A percentile compares a stretch with the other conserved stretches of the same genome.
phyloP scores from a whole-genome alignment of 2,329 filamentous ascomycete genomes.

The Colletotrichum limetticola region DNA sequence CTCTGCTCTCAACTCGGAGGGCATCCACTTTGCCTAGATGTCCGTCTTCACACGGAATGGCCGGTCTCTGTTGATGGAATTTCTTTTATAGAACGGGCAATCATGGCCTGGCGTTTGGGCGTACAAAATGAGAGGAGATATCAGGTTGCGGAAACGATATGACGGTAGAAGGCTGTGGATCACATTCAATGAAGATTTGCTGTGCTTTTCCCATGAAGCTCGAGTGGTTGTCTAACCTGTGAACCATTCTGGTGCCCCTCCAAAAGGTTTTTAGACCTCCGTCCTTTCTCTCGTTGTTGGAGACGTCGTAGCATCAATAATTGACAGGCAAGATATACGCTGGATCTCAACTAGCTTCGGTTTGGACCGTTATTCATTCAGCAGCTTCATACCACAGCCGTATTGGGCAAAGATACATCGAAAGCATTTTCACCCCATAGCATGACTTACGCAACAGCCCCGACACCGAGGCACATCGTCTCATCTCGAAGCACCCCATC shows the following conservation, averaged over 20 bases:
- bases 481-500: not conserved
- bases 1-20: constrained; percentile 87
- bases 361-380: not conserved
- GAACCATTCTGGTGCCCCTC: not conserved
- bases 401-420: not conserved
- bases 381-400: not conserved
- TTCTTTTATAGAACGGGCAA: not conserved
- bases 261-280: not conserved
- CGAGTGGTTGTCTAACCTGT: not conserved
- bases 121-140: constrained; percentile 22
- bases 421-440: not conserved
- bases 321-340: too few relatives aligned
- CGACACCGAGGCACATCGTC: not conserved
- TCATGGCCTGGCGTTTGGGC: constrained; percentile 32
- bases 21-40: constrained; percentile 85
- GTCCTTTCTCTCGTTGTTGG: not conserved
- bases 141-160: constrained; percentile 14
- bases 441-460: not conserved
- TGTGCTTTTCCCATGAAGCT: too few relatives aligned
- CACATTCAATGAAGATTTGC: not conserved
- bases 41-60: not conserved
- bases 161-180: not conserved
- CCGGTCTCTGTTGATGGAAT: not conserved
- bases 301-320: not conserved
- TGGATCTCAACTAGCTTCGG: not conserved